Evolutionary conservation across 176 grass and related monocot genomes (phyloP), one percentile per base, ranked within the genome.

Genomic region (Olyra latifolia): DNA sequence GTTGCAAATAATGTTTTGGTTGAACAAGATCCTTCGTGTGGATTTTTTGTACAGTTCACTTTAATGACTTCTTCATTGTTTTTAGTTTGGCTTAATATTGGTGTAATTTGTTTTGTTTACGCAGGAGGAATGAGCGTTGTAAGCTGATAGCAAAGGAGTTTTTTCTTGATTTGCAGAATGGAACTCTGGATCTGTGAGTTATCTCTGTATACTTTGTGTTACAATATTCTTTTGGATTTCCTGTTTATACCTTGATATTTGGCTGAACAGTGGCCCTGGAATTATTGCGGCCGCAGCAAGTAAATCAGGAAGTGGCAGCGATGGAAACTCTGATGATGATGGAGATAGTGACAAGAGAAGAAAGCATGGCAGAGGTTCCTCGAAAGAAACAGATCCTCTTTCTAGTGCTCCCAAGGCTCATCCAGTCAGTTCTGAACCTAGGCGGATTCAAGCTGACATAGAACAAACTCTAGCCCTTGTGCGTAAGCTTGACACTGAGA

Each of bases 271-370:
- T 82, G 89, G 93, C 22, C 97, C 97, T 78, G 93, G 91, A 77
- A 76, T 91, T 70, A 88, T 81, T 43, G 86, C 57, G 22, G 6
- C 84, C 30, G 27, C 46, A 71, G 72, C 71, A 75, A 87, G 69
- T 64, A 94, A 93, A 88, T 76, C 76, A 50, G 85, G 68, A 66
- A 87, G 84, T 52, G 86, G 67, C 43, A 91, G 81, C 47, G 97
- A 96, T 88, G 93, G 88, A 52, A 96, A 99, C 56, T 96, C 97
- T 49, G 97, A 94, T 24, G 89, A 99, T 84, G 93, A 99, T 85
- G 85, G 84, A 85, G 97, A 91, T 22, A 49, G 39, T 76, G 90
- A 82, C 60, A 95, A 93, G 75, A 93, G 97, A 87, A 93, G 89
- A 87, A 91, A 89, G 32, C 93, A 88, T 46, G 82, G 72, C 59